Conservation (phyloP, 257 asterid genomes). For the Ehretia macrophylla region DNA sequence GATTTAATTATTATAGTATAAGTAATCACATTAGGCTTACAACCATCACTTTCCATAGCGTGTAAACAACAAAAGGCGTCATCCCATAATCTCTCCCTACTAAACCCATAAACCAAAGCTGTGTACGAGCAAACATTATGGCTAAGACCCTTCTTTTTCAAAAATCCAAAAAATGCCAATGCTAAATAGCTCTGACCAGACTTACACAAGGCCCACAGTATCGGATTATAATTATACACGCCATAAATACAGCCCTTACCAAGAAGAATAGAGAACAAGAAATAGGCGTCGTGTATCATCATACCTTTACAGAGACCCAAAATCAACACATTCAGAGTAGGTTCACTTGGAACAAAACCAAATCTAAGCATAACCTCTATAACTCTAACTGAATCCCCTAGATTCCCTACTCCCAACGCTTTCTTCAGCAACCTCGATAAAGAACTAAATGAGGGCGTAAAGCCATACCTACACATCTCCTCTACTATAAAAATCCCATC, state of each 20-base stretch:
- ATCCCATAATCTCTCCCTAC: slow-evolving; percentile 41
- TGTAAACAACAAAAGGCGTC: slow-evolving; percentile 39
- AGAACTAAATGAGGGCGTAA: slow-evolving; percentile 37
- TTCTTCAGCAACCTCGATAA: slow-evolving; percentile 43
- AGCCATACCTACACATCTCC: slow-evolving; percentile 45
- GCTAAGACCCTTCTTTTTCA: slow-evolving; percentile 44
- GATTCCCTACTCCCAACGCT: slow-evolving; percentile 26
- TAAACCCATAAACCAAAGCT: slow-evolving; percentile 51
- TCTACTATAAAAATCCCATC: slow-evolving; percentile 36
- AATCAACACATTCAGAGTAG: slow-evolving; percentile 33
- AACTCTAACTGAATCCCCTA: slow-evolving; percentile 31
- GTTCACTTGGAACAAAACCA: slow-evolving; percentile 30
- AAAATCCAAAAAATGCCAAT: slow-evolving; percentile 46
- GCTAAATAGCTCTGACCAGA: slow-evolving; percentile 19
- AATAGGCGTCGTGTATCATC: slow-evolving; percentile 36
- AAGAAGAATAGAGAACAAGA: slow-evolving; percentile 23
- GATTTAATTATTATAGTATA: slow-evolving; percentile 47
- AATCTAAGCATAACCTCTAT: slow-evolving; percentile 37
- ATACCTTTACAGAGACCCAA: slow-evolving; percentile 37
- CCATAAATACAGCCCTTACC: slow-evolving; percentile 23
- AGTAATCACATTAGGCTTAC: slow-evolving; percentile 39
- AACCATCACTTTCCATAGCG: slow-evolving; percentile 41
- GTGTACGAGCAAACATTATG: slow-evolving; percentile 44
- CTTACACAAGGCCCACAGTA: slow-evolving; percentile 57
- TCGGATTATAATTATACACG: slow-evolving; percentile 35